Base-by-base conservation (phyloP, 225 moss, liverwort and hornwort genomes). In the Pleurozium schreberi region DNA sequence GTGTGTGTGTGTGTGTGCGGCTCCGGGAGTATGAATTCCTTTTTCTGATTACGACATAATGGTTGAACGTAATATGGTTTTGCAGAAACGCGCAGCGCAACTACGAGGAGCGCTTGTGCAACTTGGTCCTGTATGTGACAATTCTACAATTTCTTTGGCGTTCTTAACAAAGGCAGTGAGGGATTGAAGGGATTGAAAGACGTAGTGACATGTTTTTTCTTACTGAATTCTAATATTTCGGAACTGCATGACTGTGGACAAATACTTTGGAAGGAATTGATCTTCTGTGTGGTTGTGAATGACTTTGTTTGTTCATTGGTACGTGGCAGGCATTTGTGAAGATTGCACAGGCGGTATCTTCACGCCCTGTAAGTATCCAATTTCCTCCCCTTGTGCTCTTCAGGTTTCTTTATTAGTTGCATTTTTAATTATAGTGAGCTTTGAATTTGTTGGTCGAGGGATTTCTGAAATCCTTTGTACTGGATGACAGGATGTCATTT, bases 321-420 rank as follows among this genome's bases (percentile, higher is more conserved):
- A 47, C 79, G 81, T 89, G 81, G 62, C 95, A 96, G 97, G 97
- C 98, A 40, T 96, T 94, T 85, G 98, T 98, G 57, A 98, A 98
- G 89, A 98, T 98, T 84, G 98, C 96, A 64, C 98, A 98, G 90
- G 98, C 96, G 25, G 96, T 98, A 31, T 98, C 98, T 78, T 95
- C 98, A 62, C 94, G 96, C 25, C 97, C 97, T 89, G 98, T 98
- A 93, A 95, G 95, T 58, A 71, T 74, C 47, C 85, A 42, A 87
- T 81, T 70, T 75, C 43, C 28, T 63, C 47, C 12, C 33, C 21
- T 75, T 47, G 43, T 58, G 58, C 38, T 58, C 64, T 61, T 79
- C 69, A 78, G 34, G 64, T 58, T 76, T 82, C 42, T 85, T 80
- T 65, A 18, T 22, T 49, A 60, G 43, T 28, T 84, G 52, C 18